Base-by-base conservation (phyloP, 352 stramenopile genomes). In the Pythium oligandrum region DNA sequence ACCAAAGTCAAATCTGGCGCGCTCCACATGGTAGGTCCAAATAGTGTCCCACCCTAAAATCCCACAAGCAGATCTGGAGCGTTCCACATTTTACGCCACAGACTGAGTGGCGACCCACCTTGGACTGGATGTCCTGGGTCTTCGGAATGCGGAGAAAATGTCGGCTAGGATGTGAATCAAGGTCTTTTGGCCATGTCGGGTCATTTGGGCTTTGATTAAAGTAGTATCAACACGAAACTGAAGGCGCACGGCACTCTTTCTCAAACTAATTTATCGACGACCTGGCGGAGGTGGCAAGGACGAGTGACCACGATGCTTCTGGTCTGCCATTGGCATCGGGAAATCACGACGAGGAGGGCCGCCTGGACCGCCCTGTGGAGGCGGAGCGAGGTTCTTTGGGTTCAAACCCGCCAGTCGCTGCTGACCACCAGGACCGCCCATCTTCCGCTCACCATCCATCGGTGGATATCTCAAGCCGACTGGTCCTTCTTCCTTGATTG, bases 301-400 rank as follows among this genome's bases (percentile, higher is more conserved):
- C 57, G 78, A 51, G 49, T 68, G 75, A 57, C 81, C 73, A 40
- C 71, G 71, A 54, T 89, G 78, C 68, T 90, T 87, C 51, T 75
- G 75, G 52, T 87, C 78, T 49, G 58, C 71, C 73, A 87, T 86
- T 1, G 78, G 78, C 51, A 90, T 84, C 45, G 78, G 77, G 60
- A 90, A 90, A 63, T 90, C 78, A 36, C 78, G 75, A 57, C 78
- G 75, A 6, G 49, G 54, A 32, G 62, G 47, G 57, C 64, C 66
- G 44, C 78, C 70, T 33, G 57, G 57, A 26, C 59, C 48, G 8
- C 69, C 72, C 30, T 58, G 55, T 8, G 77, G 77, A n/a, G 77
- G 74, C 17, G 63, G 64, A 35, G 73, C 78, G 3, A 90, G 49
- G 50, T 85, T 87, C 61, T 90, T 90, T 44, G 78, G 75, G 61